A percentile compares a stretch with the other conserved stretches of the same genome.
phyloP scores from a whole-genome alignment of 2,329 filamentous ascomycete species.

The Colletotrichum magnum region DNA sequence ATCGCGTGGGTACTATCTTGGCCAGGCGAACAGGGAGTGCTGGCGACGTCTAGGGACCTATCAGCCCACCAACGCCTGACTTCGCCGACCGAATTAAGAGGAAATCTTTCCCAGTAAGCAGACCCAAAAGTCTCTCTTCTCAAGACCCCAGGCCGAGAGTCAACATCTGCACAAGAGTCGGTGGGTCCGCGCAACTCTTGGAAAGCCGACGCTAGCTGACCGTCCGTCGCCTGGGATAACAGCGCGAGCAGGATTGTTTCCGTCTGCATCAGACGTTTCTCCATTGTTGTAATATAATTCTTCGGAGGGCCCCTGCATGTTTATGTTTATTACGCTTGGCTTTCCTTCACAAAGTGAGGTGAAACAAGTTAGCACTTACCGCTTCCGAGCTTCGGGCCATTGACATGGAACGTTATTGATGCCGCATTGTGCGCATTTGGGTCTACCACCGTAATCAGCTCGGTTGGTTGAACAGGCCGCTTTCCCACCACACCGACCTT shows the following conservation, averaged over 20 bases:
- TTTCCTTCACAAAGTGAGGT: neutral
- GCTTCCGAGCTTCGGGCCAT: conserved; percentile 38
- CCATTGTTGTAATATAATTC: conserved; percentile 31
- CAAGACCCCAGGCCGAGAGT: neutral
- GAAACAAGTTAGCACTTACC: conserved; percentile 13
- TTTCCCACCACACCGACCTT: neutral
- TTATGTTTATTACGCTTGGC: neutral
- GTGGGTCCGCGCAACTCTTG: neutral
- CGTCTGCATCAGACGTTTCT: conserved; percentile 32
- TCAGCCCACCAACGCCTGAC: conserved; percentile 17
- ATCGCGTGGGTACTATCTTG: neutral
- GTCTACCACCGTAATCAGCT: neutral
- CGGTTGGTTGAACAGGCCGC: too few species aligned
- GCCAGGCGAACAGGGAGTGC: neutral
- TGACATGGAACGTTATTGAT: conserved; percentile 32
- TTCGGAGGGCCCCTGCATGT: conserved; percentile 36
- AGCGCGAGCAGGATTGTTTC: conserved; percentile 27
- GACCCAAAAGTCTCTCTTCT: conserved; percentile 16
- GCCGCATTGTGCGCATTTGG: conserved; percentile 37
- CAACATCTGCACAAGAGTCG: neutral
- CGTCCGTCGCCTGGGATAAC: conserved; percentile 10
- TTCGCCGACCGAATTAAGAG: conserved; percentile 12
- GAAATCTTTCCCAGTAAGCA: conserved; percentile 29
- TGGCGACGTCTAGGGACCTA: neutral
- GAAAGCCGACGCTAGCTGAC: conserved; percentile 19